Evolutionary conservation across 2,329 filamentous ascomycete genomes (phyloP), one percentile per base, ranked within the genome.

Genomic region (Fulvia fulva): DNA sequence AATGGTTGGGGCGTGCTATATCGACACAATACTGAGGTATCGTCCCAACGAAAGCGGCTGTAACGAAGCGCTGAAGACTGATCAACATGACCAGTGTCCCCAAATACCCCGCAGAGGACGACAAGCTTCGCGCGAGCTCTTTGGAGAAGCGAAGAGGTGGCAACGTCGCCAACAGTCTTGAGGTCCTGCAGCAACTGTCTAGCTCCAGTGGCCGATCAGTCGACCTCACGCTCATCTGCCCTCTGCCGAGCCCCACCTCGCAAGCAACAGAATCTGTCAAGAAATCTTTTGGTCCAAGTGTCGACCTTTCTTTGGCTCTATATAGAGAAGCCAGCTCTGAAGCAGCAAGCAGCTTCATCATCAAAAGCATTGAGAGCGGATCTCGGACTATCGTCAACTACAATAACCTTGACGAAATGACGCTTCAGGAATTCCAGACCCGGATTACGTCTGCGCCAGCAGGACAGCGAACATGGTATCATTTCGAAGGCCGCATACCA

Each of bases 321-420:
- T 60, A 54, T 23, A 50, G 58, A 2, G 54, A 60, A 28, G 26
- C 32, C 16, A 28, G 55, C 22, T 16, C 25, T 3, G 58, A 60
- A 23, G 51, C 58, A 5, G 55, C 55, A 30, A 54, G 54, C 19
- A 50, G 54, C 25, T 60, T 57, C 23, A 60, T 60, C 43, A 51
- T 60, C 50, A 34, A 53, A 22, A 41, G 43, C 7, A 21, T 46
- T 14, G 43, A 43, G 3, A 51, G 8, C 2, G 55, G 43, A n/a
- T 57, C 58, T 5, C n/a, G 58, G 22, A 60, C 58, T 19, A 57
- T 60, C 32, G 51, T 60, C 26, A 60, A 55, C 34, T 56, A 46
- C 26, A 60, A 60, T 25, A 49, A 53, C 14, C 30, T 60, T n/a
- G 51, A 50, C 1, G 51, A 60, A 32, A 60, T 60, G 58, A 55